Evolutionary conservation across 192 early-diverging fungal genomes (phyloP).

Genomic region (Physocladia obscura): DNA sequence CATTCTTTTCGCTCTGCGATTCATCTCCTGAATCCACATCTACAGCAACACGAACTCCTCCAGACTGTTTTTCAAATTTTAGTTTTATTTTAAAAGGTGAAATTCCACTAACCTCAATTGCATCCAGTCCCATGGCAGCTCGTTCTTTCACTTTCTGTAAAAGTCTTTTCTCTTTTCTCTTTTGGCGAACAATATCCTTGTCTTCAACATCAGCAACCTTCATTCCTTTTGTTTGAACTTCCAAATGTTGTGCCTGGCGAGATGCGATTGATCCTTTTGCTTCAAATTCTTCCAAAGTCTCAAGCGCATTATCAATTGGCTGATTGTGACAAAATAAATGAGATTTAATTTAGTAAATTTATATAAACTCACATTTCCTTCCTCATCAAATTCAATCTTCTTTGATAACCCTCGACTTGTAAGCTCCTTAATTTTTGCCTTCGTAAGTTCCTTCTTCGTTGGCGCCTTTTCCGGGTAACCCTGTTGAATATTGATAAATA

Average conservation of each 20-base stretch:
- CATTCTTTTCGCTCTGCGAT: constrained; percentile 27
- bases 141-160: constrained; percentile 9
- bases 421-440: constrained; percentile 66
- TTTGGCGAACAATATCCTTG: constrained; percentile 58
- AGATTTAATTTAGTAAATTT: neutral
- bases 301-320: constrained; percentile 71
- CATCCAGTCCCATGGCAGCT: neutral
- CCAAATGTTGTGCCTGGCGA: constrained; percentile 71
- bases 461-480: constrained; percentile 20
- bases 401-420: constrained; percentile 70
- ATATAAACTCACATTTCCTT: constrained; percentile 69
- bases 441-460: constrained; percentile 53
- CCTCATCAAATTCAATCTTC: constrained; percentile 91
- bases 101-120: neutral
- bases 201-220: constrained; percentile 76
- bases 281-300: constrained; percentile 80
- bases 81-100: neutral
- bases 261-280: constrained; percentile 65
- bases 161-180: constrained; percentile 43
- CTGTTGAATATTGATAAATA: neutral
- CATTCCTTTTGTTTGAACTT: constrained; percentile 68
- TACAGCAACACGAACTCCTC: neutral
- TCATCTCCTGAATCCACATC: neutral
- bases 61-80: too few species aligned
- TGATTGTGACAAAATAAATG: constrained; percentile 24